Conservation (phyloP, 1,284 basidiomycete genomes). For the Cystobasidium pallidum region DNA sequence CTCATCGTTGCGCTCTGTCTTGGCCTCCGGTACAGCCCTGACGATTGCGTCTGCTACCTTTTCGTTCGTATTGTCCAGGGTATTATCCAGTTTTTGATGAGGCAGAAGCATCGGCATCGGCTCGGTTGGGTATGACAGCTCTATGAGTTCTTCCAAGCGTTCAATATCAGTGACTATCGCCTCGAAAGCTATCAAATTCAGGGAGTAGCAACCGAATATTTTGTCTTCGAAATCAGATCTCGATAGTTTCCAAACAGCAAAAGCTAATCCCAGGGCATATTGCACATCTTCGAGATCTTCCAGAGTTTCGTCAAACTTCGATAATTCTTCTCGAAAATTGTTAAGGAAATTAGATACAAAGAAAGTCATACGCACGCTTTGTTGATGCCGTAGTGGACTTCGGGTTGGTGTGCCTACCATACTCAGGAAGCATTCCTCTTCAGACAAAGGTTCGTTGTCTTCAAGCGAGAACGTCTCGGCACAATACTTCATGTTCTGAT, state of each 20-base stretch:
- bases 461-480: background rate
- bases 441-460: conserved; percentile 1
- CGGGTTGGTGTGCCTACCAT: conserved; percentile 16
- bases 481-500: conserved; percentile 15
- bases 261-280: background rate
- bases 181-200: conserved; percentile 16
- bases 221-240: conserved; percentile 4
- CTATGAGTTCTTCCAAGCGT: conserved; percentile 19
- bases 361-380: conserved; percentile 14
- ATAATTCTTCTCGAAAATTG: conserved; percentile 15
- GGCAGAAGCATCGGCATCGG: background rate
- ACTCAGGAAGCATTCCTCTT: conserved; percentile 15
- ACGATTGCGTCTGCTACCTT: background rate
- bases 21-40: background rate
- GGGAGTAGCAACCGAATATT: conserved; percentile 9
- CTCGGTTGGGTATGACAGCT: conserved; percentile 2
- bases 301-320: background rate
- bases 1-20: background rate
- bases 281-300: background rate
- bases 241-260: background rate
- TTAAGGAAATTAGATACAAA: conserved; percentile 17
- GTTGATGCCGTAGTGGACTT: conserved; percentile 2
- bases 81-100: background rate
- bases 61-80: background rate
- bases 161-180: conserved; percentile 1